These are phyloP conservation scores for Nakazawaea molendinolei DNA, from an alignment of 805 yeast genomes.

Conservation along the genomic window DNA sequence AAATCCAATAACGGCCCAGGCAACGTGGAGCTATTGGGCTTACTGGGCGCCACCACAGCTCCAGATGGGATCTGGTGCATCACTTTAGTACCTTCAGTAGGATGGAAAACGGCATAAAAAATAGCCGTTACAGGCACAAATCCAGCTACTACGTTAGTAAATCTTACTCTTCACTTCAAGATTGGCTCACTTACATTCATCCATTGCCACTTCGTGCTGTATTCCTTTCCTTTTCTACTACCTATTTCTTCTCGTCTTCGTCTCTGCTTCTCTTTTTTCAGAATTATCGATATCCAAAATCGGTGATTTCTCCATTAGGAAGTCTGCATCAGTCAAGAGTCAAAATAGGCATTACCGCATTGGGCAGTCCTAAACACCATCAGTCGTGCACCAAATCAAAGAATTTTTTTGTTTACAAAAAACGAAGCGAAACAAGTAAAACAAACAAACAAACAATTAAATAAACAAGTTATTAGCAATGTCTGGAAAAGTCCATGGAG, in stretches of 20 bases:
- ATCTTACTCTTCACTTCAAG: not conserved
- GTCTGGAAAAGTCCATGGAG: conserved; percentile 89
- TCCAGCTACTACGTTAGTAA: conserved; percentile 31
- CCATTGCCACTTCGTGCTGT: too few species aligned
- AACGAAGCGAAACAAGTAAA: not conserved
- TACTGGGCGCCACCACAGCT: conserved; percentile 38
- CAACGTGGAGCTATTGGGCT: conserved; percentile 27
- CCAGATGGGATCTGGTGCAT: conserved; percentile 86
- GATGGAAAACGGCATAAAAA: conserved; percentile 90
- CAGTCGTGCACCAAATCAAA: too few species aligned
- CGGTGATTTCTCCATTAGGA: too few species aligned
- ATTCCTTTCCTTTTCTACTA: too few species aligned
- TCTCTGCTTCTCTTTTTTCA: too few species aligned
- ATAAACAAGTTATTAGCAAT: conserved; percentile 27
- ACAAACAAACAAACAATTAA: not conserved
- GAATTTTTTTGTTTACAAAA: not conserved
- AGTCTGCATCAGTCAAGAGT: too few species aligned
- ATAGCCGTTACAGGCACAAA: conserved; percentile 85
- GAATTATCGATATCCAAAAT: too few species aligned
- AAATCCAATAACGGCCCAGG: conserved; percentile 56
- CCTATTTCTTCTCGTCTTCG: too few species aligned
- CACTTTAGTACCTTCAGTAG: conserved; percentile 91
- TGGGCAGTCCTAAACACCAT: too few species aligned
- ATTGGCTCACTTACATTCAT: conserved; percentile 4
- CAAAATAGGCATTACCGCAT: too few species aligned